phyloP scores from a whole-genome alignment of 106 monocot genomes.

The Hemerocallis citrina region DNA sequence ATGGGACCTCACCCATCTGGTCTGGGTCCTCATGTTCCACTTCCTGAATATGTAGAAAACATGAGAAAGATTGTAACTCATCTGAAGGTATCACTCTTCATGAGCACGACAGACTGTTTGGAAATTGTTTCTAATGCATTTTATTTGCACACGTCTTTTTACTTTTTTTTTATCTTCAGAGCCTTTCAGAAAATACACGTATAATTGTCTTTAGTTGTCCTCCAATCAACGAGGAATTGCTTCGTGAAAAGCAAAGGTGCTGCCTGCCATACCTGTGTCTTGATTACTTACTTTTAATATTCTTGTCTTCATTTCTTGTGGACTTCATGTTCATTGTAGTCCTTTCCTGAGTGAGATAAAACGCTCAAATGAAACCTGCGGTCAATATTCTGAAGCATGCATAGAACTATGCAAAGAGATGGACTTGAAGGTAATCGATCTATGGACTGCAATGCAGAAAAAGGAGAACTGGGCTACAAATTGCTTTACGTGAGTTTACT shows the following conservation, averaged over 20 bases:
- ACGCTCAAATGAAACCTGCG: constrained; percentile 68
- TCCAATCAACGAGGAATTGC: constrained; percentile 69
- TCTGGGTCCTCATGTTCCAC: constrained; percentile 83
- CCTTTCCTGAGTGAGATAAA: constrained; percentile 20
- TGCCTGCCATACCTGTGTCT: not conserved
- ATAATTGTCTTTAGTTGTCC: constrained; percentile 77
- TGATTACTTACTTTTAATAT: not conserved
- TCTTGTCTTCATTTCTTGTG: not conserved
- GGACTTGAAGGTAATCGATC: constrained; percentile 63
- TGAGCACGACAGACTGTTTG: not conserved
- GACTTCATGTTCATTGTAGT: constrained; percentile 10
- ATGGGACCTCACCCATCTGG: constrained; percentile 71
- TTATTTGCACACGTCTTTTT: not conserved
- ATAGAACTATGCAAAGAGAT: constrained; percentile 63
- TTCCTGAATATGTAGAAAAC: constrained; percentile 71
- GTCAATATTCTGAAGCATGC: constrained; percentile 70
- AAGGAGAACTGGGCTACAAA: constrained; percentile 52
- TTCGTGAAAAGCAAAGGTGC: constrained; percentile 34
- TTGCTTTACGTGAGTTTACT: constrained; percentile 71
- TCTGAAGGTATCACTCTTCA: constrained; percentile 39
- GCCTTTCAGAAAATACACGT: constrained; percentile 63
- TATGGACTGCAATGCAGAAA: constrained; percentile 62
- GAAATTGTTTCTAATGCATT: not conserved
- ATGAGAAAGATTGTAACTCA: constrained; percentile 68
- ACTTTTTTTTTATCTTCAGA: constrained; percentile 29